Evolutionary conservation across 2,329 filamentous ascomycete species (phyloP), one percentile per base, ranked within the genome.

Genomic region (Claviceps fusiformis): DNA sequence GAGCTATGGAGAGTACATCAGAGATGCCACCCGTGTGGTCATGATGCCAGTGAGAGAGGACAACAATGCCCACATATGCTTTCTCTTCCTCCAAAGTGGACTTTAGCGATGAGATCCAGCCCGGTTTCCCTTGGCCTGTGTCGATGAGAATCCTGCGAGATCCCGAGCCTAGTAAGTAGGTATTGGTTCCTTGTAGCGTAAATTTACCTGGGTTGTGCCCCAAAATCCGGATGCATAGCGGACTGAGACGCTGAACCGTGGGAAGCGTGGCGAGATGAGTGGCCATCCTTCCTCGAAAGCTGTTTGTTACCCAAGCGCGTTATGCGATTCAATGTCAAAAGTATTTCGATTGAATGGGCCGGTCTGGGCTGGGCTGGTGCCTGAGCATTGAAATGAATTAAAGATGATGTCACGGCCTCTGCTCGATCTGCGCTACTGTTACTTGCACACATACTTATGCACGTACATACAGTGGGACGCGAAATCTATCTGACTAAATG

Each of bases 21-120:
- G 72, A 67, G 29, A 96, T 79, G 8, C 93, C 93, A 29, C 83
- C 81, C 7, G 84, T 78, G 65, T 98, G 93, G 65, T 98, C 93
- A 46, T 74, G 79, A 66, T 98, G 93, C 89, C 91, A 95, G 68
- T 98, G 93, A 0, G 91, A 95, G 51, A 98, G 75, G 27, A 98
- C 75, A 0, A 84, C 83, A 19, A 76, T 73, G n/a, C 81, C 75
- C 29, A 97, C 74, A 0, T 75, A 79, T 24, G 86, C 85, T 29
- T 83, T 77, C 66, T 95, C 87, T 29, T 81, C 71, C 7, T 74
- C 68, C 3, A 97, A 76, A 0, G 85, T 80, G 4, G 75, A 71
- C 59, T 80, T 78, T 41, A 98, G 71, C 0, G 80, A 78, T 0
- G 76, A 68, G 46, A 82, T 76, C 92, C 92, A 98, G 39, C 79